Base-by-base conservation (phyloP, 805 yeast genomes). In the Starmerella riodocensis region DNA sequence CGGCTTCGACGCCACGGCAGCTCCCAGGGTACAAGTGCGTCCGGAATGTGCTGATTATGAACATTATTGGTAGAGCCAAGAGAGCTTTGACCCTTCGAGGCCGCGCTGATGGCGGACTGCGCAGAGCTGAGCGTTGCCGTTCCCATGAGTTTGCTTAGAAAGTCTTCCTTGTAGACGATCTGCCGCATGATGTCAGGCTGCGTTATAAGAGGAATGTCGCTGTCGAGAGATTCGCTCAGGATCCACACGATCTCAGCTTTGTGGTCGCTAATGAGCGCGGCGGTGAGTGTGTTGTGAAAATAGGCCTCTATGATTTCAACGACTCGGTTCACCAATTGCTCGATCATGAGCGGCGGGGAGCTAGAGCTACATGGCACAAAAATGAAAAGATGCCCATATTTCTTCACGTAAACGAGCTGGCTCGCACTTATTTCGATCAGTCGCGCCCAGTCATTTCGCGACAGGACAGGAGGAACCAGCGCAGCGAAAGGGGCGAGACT, bases 1-100 rank as follows among this genome's bases (percentile, higher is more conserved):
- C 74, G 70, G 4, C 76, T 55, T 34, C 72, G 65, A 51, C 97
- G 70, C 97, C 97, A 88, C 1, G 94, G 94, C 7, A 42, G 19
- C 25, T 43, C 44, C 53, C 53, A 47, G 1, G 49, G 41, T 1
- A 37, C 41, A 2, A 43, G 33, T n/a, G 31, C 26, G 23, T 42
- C 42, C 8, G 48, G 41, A 7, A 36, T 26, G 13, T 20, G 28
- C 30, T 39, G 40, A 12, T 23, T 54, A 25, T 16, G 12, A 17
- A 42, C 22, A 17, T n/a, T n/a, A 8, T 22, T 13, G 9, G 24
- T 32, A 4, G 29, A n/a, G 6, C 17, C 29, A 1, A 17, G 14
- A 14, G 34, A 17, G 1, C 21, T 14, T 7, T 29, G 13, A 5
- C 42, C 42, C 7, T 31, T 8, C 6, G 42, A 37, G 8, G 45